Conservation (phyloP, 2,329 filamentous ascomycete species). For the Tolypocladium sp. region DNA sequence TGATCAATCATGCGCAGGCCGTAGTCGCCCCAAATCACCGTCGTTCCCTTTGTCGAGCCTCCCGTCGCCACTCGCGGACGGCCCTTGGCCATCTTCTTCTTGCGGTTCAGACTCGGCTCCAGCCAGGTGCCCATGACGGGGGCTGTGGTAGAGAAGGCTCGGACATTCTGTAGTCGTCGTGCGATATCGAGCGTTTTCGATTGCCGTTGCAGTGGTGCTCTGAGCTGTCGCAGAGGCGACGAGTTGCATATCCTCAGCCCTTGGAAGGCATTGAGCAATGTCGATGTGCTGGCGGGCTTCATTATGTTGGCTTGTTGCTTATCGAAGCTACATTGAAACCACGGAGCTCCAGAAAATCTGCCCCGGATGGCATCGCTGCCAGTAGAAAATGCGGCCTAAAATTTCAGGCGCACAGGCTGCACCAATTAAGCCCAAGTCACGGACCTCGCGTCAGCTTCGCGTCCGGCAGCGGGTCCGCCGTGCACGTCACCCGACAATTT, state of each 20-base stretch:
- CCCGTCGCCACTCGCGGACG: slow-evolving; percentile 81
- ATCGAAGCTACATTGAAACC: slow-evolving; percentile 10
- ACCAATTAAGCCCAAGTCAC: slow-evolving; percentile 27
- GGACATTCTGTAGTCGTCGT: slow-evolving; percentile 35
- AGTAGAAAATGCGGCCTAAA: slow-evolving; percentile 12
- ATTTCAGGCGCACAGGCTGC: slow-evolving; percentile 8
- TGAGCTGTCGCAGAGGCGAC: slow-evolving; percentile 29
- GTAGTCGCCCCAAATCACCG: slow-evolving; percentile 93
- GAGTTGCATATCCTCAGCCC: slow-evolving; percentile 35
- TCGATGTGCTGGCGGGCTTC: slow-evolving; percentile 33
- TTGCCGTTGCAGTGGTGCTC: slow-evolving; percentile 19
- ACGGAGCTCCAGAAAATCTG: slow-evolving; percentile 24
- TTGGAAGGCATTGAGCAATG: slow-evolving; percentile 41
- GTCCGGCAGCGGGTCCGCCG: slow-evolving; percentile 16
- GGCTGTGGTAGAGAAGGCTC: slow-evolving; percentile 66
- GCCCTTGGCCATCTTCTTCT: slow-evolving; percentile 86
- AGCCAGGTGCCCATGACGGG: slow-evolving; percentile 64
- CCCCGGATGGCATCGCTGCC: slow-evolving; percentile 3
- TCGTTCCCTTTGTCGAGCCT: slow-evolving; percentile 85
- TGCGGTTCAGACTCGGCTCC: slow-evolving; percentile 63
- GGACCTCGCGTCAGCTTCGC: slow-evolving; percentile 37
- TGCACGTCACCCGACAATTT: slow-evolving; percentile 23
- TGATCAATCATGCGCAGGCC: slow-evolving; percentile 90
- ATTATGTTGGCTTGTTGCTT: slow-evolving; percentile 25
- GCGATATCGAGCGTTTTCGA: slow-evolving; percentile 18